These are phyloP conservation scores for Viola odorata DNA, from an alignment of 345 rosid species.

Conservation along the genomic window DNA sequence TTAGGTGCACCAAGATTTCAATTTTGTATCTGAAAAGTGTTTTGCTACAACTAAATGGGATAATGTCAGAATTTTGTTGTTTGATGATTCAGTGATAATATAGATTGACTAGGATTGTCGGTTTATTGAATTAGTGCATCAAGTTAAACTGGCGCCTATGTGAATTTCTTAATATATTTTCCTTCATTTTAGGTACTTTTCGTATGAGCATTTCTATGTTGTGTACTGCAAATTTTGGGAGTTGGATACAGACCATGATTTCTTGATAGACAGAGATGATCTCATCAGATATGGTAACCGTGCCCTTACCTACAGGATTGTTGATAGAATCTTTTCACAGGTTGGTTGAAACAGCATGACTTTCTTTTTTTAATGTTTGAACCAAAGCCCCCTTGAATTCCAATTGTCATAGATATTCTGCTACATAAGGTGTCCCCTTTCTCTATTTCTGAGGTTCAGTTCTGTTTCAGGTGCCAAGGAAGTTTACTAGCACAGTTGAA, in stretches of 20 bases:
- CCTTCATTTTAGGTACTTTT: conserved; percentile 62
- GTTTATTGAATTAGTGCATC: no score
- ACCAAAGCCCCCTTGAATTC: not conserved
- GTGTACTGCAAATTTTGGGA: conserved; percentile 99
- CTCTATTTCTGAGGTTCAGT: not conserved
- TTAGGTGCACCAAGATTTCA: no score
- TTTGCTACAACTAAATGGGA: not conserved
- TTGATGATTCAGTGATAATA: not conserved
- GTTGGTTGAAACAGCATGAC: conserved; percentile 24
- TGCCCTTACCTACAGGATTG: conserved; percentile 90
- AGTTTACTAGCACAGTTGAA: conserved; percentile 26
- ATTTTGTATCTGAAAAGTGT: not conserved
- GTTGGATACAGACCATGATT: conserved; percentile 94
- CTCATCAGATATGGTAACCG: conserved; percentile 90
- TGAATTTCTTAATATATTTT: conserved; percentile 6
- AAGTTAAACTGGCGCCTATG: not conserved
- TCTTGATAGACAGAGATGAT: conserved; percentile 87
- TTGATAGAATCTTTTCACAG: conserved; percentile 90
- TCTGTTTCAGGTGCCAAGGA: conserved; percentile 22
- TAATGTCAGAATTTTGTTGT: not conserved
- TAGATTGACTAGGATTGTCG: not conserved
- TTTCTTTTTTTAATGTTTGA: conserved; percentile 3
- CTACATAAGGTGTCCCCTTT: not conserved
- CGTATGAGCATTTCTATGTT: conserved; percentile 92
- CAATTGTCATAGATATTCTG: not conserved